Percentiles rank a stretch among this genome's conserved stretches.
Conservation (phyloP, 106 monocot species). For the Dioscorea zingiberensis region DNA sequence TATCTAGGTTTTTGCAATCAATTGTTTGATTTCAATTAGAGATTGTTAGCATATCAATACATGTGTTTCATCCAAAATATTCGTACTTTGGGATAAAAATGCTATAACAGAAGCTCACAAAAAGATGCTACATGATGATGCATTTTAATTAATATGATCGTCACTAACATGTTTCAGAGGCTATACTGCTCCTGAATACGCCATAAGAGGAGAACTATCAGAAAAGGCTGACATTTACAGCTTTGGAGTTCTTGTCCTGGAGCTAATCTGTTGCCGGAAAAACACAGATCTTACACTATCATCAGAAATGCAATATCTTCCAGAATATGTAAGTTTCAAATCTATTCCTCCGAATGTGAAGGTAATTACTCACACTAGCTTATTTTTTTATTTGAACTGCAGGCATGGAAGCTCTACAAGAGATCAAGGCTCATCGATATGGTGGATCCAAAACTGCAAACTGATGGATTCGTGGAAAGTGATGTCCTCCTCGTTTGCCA, state of each 20-base stretch:
- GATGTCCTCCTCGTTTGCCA: slow-evolving; percentile 36
- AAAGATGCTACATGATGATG: too few relatives aligned
- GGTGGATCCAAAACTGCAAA: slow-evolving; percentile 30
- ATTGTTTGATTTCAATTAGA: too few relatives aligned
- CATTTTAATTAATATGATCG: background rate
- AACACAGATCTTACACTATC: slow-evolving; percentile 46
- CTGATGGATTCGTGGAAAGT: slow-evolving; percentile 17
- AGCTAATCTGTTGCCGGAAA: slow-evolving; percentile 43
- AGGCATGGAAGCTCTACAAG: slow-evolving; percentile 61
- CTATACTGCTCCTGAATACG: slow-evolving; percentile 62
- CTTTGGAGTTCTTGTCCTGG: slow-evolving; percentile 53
- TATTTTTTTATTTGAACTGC: background rate
- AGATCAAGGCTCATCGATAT: slow-evolving; percentile 33
- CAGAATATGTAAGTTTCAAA: slow-evolving; percentile 35
- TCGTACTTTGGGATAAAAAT: too few relatives aligned
- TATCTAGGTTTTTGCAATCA: background rate
- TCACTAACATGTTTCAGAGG: slow-evolving; percentile 20
- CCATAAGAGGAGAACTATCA: slow-evolving; percentile 51
- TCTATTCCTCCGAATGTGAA: too few relatives aligned
- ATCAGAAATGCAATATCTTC: slow-evolving; percentile 54
- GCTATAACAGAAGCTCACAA: too few relatives aligned
- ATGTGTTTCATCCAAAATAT: too few relatives aligned
- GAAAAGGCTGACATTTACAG: slow-evolving; percentile 64
- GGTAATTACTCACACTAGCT: too few relatives aligned
- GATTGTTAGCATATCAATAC: too few relatives aligned